Evolutionary conservation across 2,329 filamentous ascomycete genomes (phyloP), one percentile per base, ranked within the genome.

Genomic region (Aspergillus sp.): DNA sequence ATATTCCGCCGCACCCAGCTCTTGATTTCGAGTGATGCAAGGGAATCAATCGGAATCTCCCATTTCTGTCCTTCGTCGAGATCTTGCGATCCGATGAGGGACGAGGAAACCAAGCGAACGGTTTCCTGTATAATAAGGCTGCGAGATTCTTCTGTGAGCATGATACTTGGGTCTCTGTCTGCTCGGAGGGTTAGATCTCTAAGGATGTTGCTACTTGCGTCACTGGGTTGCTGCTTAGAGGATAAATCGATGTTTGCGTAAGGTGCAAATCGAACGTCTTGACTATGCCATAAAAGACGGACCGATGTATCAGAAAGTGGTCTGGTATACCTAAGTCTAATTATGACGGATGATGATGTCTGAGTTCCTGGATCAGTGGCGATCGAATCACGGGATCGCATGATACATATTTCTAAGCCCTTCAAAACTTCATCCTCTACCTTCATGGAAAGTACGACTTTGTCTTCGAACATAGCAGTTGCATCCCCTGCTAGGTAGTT

Each of bases 21-120:
- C 32, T 44, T 15, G 15, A 60, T 49, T 36, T 56, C 32, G 23
- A 56, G 50, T 8, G 42, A 38, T n/a, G 55, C 17, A 25, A 56
- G 58, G 13, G 52, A 56, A 19, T 60, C 52, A 17, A 56, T 51
- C 25, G 15, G 19, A 15, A 56, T 15, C 1, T 23, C 25, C 3
- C 42, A 10, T 36, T 30, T 19, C 13, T 60, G 36, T n/a, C 17
- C 8, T 8, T 38, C 11, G 15, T 55, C 21, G 21, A 60, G 38
- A 13, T 48, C 30, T 19, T 58, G 8, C 8, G 27, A 39, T 15
- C 10, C 44, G 25, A 13, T 5, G 11, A 30, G 21, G 5, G 8
- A n/a, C 15, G 13, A 42, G 11, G 7, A 21, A 13, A 54, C 3
- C 25, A 55, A 4, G 10, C 17, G 27, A 39, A 10, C 8, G 0